phyloP scores from a whole-genome alignment of 2,329 filamentous ascomycete species.

The Xylariaceae sp. region DNA sequence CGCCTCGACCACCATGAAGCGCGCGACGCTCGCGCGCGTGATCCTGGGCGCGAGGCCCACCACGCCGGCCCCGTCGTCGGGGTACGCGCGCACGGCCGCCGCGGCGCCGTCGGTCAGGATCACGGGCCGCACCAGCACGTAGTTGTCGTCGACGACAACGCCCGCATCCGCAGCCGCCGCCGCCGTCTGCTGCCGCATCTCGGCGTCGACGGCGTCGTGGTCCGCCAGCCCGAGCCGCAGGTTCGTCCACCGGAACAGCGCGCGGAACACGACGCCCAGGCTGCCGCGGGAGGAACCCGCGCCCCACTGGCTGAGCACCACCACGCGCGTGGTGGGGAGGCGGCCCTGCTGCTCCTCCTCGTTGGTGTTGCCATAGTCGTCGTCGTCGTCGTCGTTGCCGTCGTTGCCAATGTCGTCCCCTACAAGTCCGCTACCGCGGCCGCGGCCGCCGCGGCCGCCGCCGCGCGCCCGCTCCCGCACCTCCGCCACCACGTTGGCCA shows the following conservation, averaged over 20 bases:
- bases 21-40: slow-evolving; percentile 33
- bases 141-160: too few species aligned
- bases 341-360: too few species aligned
- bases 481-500: slow-evolving; percentile 27
- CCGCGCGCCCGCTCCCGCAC: slow-evolving; percentile 23
- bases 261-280: slow-evolving; percentile 32
- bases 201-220: slow-evolving; percentile 36
- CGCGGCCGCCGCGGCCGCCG: too few species aligned
- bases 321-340: slow-evolving; percentile 29
- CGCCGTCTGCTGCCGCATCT: slow-evolving; percentile 24
- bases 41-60: slow-evolving; percentile 29
- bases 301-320: slow-evolving; percentile 44
- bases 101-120: slow-evolving; percentile 33
- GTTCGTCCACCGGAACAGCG: slow-evolving; percentile 37
- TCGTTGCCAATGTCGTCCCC: too few species aligned
- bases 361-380: too few species aligned
- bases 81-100: slow-evolving; percentile 29
- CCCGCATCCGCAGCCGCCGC: too few species aligned
- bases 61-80: slow-evolving; percentile 33
- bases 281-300: slow-evolving; percentile 36
- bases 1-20: slow-evolving; percentile 37
- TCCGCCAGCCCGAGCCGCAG: slow-evolving; percentile 40
- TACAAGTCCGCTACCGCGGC: too few species aligned
- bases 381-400: too few species aligned
- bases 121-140: slow-evolving; percentile 37